A percentile compares a stretch with the other conserved stretches of the same genome.
phyloP scores from a whole-genome alignment of 2,329 filamentous ascomycete genomes.

The Aureobasidium sp. region DNA sequence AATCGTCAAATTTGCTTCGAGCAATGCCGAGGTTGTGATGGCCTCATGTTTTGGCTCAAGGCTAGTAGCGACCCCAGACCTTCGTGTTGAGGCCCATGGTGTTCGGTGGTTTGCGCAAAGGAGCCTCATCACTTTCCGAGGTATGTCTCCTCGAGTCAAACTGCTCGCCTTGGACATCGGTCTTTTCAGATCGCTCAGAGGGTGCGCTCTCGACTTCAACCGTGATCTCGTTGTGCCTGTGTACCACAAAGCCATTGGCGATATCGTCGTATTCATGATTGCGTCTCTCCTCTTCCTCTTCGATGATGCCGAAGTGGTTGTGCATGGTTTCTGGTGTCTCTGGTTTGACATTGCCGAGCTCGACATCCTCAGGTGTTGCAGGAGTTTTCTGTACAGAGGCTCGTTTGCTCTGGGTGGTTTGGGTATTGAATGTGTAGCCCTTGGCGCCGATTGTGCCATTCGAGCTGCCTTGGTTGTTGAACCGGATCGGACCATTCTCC shows the following conservation, averaged over 20 bases:
- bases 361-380: background rate
- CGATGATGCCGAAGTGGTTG: constrained; percentile 1
- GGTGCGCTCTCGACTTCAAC: constrained; percentile 7
- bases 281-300: background rate
- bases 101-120: constrained; percentile 2
- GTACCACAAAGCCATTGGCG: background rate
- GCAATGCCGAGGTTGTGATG: background rate
- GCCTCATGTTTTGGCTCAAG: background rate
- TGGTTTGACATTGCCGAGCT: background rate
- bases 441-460: background rate
- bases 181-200: background rate
- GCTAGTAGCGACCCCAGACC: constrained; percentile 12
- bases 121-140: constrained; percentile 2
- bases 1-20: background rate
- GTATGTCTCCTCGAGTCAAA: constrained; percentile 6
- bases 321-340: background rate
- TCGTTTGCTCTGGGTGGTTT: background rate
- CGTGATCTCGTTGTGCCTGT: constrained; percentile 9
- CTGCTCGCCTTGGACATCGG: background rate
- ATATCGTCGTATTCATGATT: background rate
- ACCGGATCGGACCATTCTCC: background rate
- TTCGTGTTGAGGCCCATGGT: constrained; percentile 9
- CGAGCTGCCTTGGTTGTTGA: background rate
- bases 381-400: background rate
- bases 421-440: background rate